Evolutionary conservation across 1,284 basidiomycete genomes (phyloP), one percentile per base, ranked within the genome.

Genomic region (Boletellus deceptivus): DNA sequence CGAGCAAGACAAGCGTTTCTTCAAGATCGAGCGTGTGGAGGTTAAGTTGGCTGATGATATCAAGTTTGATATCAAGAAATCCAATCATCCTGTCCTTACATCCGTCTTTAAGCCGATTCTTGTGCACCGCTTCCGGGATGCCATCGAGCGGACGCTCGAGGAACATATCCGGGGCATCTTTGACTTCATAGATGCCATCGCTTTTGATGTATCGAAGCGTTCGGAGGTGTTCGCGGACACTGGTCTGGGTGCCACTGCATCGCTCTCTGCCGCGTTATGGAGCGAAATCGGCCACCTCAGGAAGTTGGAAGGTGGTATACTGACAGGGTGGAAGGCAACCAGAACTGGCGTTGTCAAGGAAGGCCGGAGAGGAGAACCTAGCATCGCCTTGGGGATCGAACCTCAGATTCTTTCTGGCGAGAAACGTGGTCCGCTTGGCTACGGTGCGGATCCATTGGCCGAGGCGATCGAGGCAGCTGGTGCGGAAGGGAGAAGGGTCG

Each of bases 361-460:
- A 55, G 63, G 48, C 5, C 45, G 60, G 16, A 59, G 62, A 20
- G 68, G 67, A 3, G 69, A 69, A 25, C 69, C 72, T n/a, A 67
- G 69, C 48, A 77, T 87, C 43, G 85, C 85, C 2, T 68, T 87
- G 68, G 85, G 85, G 4, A 82, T 76, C 4, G 84, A 85, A 65
- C 85, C 85, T 35, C 85, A 88, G 70, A 77, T 88, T 35, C 64
- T 88, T 31, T 65, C 75, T 20, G 81, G 82, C 0, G 75, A 82
- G 55, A 85, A 87, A 72, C 73, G 70, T 3, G 86, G 85, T 0
- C 84, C 85, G 1, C 61, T 79, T 43, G 84, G 79, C 1, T 81
- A 72, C 3, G 72, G 73, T 14, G 74, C 79, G 4, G 75, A 80
- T 60, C 70, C 74, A 2, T 40, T 84, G 20, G 61, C 56, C 24